Evolutionary conservation across 768 basidiomycete genomes (phyloP), one percentile per base, ranked within the genome.

Genomic region (Boletus subparvulus): DNA sequence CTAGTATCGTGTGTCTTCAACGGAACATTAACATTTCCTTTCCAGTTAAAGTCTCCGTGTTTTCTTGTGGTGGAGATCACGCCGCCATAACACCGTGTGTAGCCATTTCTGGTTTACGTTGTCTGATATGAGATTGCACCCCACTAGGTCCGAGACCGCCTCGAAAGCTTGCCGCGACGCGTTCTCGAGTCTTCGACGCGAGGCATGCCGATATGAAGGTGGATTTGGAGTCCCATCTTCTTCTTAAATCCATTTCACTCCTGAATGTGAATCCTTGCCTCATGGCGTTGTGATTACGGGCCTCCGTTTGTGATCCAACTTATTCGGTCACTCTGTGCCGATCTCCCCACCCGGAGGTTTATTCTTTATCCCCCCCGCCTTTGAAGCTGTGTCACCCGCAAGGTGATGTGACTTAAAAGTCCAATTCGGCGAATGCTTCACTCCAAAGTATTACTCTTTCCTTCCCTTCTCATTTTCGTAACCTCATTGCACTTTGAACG

Each of bases 301-400:
- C 35, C 30, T 41, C 45, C n/a, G 40, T 44, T 47, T 19, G 44
- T 32, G 33, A 52, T 47, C 43, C 19, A 40, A 14, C 12, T 21
- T 30, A 14, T 33, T 52, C n/a, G n/a, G 13, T 42, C 50, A 21
- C 35, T 5, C 6, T 11, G 32, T 58, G 44, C 47, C 50, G 32
- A 56, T 55, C 54, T 41, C 46, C 16, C 32, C 28, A 47, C 30
- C 14, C 16, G 42, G 39, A 48, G 51, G 6, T 5, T n/a, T 26
- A 12, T 47, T 47, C 11, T 3, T 10, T 24, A 19, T 1, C 26
- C 9, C 35, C 4, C 21, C 33, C 6, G 14, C 30, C 0, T 13
- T 21, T 8, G 35, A 49, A 37, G 67, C 65, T 69, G 64, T 67
- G 59, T 28, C 17, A 3, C 41, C 3, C 33, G 3, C 39, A 32